Conservation (phyloP, 805 yeast species). For the Grigorovia jiainica region DNA sequence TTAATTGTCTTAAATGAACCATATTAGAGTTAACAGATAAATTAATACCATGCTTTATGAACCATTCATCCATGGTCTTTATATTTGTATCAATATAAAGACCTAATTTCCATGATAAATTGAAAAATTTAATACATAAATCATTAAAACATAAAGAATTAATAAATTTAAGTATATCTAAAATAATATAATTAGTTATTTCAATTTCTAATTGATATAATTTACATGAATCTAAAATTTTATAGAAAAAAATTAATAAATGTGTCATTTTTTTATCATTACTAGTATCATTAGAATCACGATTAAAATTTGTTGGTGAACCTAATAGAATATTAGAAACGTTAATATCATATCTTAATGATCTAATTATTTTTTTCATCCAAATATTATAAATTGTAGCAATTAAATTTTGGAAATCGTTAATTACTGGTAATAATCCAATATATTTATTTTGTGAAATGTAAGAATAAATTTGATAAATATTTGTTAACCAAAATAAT, state of each 20-base stretch:
- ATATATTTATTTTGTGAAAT: neutral
- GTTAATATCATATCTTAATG: conserved; percentile 3
- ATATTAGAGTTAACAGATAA: neutral
- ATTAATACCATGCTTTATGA: conserved; percentile 1
- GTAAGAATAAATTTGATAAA: conserved; percentile 1
- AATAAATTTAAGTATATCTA: conserved; percentile 3
- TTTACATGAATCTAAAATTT: conserved; percentile 82
- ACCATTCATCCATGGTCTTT: conserved; percentile 5
- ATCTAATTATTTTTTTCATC: conserved; percentile 6
- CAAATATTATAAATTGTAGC: conserved; percentile 4
- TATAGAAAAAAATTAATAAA: conserved; percentile 75
- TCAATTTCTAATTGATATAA: conserved; percentile 74
- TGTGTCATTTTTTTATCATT: conserved; percentile 84
- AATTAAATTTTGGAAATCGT: neutral
- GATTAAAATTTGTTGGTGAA: conserved; percentile 1
- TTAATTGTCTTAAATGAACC: conserved; percentile 5
- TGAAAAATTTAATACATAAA: conserved; percentile 6
- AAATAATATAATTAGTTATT: conserved; percentile 2
- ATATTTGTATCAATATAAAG: conserved; percentile 4
- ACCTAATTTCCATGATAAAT: conserved; percentile 11
- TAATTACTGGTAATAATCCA: neutral
- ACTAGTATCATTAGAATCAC: neutral
- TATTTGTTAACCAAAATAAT: conserved; percentile 4
- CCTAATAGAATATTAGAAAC: conserved; percentile 8
- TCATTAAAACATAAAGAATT: conserved; percentile 9